Percentiles rank a stretch among this genome's conserved stretches.
phyloP scores from a whole-genome alignment of 176 grass and related monocot genomes.

The Triticum aestivum region IWGSC_CS_RefSeq_v2.1 NC_057808.1:118467193-118467692 shows the following conservation, averaged over 20 bases:
- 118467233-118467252: background rate
- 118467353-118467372: background rate
- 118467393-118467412: accelerated
- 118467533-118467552: background rate
- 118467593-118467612: background rate
- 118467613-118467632: background rate
- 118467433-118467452: accelerated
- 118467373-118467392: accelerated
- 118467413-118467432: background rate
- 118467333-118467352: conserved; percentile 24
- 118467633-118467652: conserved; percentile 28
- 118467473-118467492: background rate
- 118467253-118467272: background rate
- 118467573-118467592: conserved; percentile 28
- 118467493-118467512: background rate
- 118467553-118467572: conserved; percentile 39
- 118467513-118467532: conserved; percentile 5
- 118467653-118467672: background rate
- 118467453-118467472: background rate
- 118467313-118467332: background rate
- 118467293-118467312: background rate
- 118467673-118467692: background rate
- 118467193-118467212: no score
- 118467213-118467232: no score
- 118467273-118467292: background rate